Base-by-base conservation (phyloP, 108 stramenopile genomes). In the Nitzschia sp. region DNA sequence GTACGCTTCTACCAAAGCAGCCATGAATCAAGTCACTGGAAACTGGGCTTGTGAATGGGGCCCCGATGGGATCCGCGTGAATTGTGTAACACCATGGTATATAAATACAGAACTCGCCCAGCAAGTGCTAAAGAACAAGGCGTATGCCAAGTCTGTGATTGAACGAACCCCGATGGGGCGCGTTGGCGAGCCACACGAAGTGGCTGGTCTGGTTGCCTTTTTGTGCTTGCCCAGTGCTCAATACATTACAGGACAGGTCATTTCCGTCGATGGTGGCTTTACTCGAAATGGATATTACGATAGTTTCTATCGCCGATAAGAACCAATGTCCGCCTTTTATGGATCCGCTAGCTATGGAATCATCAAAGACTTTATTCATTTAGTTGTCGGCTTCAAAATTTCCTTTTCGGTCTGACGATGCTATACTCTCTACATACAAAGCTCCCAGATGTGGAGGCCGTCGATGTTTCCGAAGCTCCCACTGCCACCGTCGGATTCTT, bases 21-120 rank as follows among this genome's bases (percentile, higher is more conserved):
- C 97, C n/a, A 93, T 98, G 89, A 92, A 91, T 69, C 96, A 97
- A 79, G 56, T 98, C 28, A 95, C 97, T 1, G 88, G 89, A 22
- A 93, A 87, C 65, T 82, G 90, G 73, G 94, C 96, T 16, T 97
- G 96, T 61, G 97, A 98, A 74, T 84, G 83, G 83, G 83, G 78
- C 16, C 23, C 58, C 22, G 82, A 91, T 69, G 92, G 93, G n/a
- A 96, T 98, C 45, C 76, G 91, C 32, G 84, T 92, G 0, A 92
- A 92, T 57, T 89, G 91, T 50, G 91, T 92, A 2, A 68, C 88
- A 41, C 91, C 91, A 17, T 92, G 91, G 91, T 89, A 89, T 52
- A 92, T 89, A 54, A 87, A 88, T 57, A 92, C 91, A 23, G 66
- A 68, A 38, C 62, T 95, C 3, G 91, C 91, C 17, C 55, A 80